Conservation (phyloP, 768 basidiomycete species). For the Infundibulicybe gibba region DNA sequence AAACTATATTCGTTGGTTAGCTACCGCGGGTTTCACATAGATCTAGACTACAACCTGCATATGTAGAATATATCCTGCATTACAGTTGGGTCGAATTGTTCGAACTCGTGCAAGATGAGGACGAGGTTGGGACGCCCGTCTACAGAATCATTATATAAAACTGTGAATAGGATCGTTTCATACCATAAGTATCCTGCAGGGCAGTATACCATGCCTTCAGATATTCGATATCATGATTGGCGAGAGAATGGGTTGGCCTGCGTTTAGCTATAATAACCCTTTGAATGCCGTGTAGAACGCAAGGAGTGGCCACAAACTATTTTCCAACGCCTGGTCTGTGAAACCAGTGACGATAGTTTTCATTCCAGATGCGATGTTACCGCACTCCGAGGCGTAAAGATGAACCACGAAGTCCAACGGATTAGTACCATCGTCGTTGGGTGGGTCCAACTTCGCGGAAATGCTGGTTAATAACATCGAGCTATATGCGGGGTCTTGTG, state of each 20-base stretch:
- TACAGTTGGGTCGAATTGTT: constrained; percentile 59
- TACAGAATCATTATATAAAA: neutral
- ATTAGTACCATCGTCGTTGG: constrained; percentile 6
- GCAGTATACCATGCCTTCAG: constrained; percentile 59
- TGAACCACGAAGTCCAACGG: constrained; percentile 33
- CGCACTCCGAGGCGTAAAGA: constrained; percentile 56
- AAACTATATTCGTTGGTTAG: constrained; percentile 32
- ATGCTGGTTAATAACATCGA: constrained; percentile 45
- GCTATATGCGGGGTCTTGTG: constrained; percentile 39
- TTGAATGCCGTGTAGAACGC: neutral
- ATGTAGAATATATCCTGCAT: constrained; percentile 71
- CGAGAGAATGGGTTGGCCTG: constrained; percentile 47
- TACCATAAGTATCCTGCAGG: constrained; percentile 33
- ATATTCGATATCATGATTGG: constrained; percentile 57
- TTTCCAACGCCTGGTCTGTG: constrained; percentile 28
- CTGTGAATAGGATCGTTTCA: neutral
- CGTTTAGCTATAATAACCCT: constrained; percentile 33
- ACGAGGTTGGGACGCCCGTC: constrained; percentile 32
- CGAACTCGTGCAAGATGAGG: constrained; percentile 70
- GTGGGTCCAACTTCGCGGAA: constrained; percentile 27
- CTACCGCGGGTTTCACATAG: neutral
- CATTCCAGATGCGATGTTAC: constrained; percentile 49
- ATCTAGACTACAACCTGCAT: constrained; percentile 47
- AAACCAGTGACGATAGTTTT: constrained; percentile 53
- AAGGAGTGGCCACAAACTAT: constrained; percentile 13